Percentiles rank a stretch among this genome's conserved stretches.
These are phyloP conservation scores for Rickenella mellea DNA, from an alignment of 768 basidiomycete species.

Conservation along the genomic window DNA sequence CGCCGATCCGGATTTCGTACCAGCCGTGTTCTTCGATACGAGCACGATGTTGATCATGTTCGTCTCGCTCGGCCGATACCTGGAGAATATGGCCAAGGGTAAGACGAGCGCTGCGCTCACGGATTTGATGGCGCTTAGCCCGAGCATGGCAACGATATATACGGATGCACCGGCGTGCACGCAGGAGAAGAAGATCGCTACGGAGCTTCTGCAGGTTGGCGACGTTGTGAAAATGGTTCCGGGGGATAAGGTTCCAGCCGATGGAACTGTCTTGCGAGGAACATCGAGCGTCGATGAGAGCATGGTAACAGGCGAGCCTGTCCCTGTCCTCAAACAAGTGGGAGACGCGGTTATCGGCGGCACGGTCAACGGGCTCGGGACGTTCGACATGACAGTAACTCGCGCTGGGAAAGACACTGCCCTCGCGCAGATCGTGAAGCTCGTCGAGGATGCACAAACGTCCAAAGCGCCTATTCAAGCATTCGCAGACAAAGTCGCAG, in stretches of 20 bases:
- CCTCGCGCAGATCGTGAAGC: slow-evolving; percentile 88
- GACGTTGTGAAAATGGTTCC: slow-evolving; percentile 92
- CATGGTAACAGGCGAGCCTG: slow-evolving; percentile 90
- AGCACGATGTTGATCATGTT: slow-evolving; percentile 99
- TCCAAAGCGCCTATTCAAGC: slow-evolving; percentile 97
- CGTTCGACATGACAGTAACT: slow-evolving; percentile 92
- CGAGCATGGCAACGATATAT: slow-evolving; percentile 94
- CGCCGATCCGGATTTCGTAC: slow-evolving; percentile 57
- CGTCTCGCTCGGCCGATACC: slow-evolving; percentile 87
- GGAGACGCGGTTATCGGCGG: slow-evolving; percentile 92
- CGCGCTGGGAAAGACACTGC: slow-evolving; percentile 96
- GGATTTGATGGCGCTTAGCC: slow-evolving; percentile 91
- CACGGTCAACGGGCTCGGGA: slow-evolving; percentile 94
- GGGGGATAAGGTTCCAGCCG: slow-evolving; percentile 93
- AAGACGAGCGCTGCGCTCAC: slow-evolving; percentile 94
- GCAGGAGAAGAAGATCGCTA: slow-evolving; percentile 83
- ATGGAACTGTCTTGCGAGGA: slow-evolving; percentile 83
- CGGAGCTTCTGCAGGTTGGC: slow-evolving; percentile 90
- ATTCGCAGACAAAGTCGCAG: slow-evolving; percentile 90
- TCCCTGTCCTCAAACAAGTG: slow-evolving; percentile 75
- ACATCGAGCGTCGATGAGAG: slow-evolving; percentile 90
- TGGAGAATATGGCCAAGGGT: slow-evolving; percentile 96
- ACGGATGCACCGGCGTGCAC: slow-evolving; percentile 74
- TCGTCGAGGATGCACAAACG: slow-evolving; percentile 97
- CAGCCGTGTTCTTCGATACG: slow-evolving; percentile 94